Conservation (phyloP, 169 alveolate genomes). For the Cryptosporidium felis region DNA sequence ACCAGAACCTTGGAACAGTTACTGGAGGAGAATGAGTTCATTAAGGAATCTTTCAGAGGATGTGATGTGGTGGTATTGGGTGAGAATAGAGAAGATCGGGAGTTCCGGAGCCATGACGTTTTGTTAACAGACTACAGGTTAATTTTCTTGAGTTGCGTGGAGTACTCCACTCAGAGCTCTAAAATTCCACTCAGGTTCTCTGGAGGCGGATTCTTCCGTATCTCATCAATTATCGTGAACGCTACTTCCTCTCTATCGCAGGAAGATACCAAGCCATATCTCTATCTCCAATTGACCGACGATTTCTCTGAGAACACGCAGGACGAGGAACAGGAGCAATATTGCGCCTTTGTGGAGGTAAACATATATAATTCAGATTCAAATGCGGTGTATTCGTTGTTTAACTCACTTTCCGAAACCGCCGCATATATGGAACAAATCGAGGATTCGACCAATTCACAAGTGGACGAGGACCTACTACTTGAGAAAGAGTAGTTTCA, state of each 20-base stretch:
- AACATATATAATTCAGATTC: not conserved
- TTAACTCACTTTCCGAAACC: constrained; percentile 36
- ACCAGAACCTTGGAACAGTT: not conserved
- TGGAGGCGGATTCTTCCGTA: not conserved
- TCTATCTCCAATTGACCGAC: constrained; percentile 18
- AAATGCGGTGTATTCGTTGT: not conserved
- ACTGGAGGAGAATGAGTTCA: constrained; percentile 1
- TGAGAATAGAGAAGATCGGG: not conserved
- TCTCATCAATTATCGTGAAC: constrained; percentile 37
- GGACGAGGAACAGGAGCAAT: constrained; percentile 1
- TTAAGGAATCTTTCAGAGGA: constrained; percentile 14
- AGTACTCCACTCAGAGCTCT: not conserved
- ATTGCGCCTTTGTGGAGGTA: not conserved
- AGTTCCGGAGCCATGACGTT: not conserved
- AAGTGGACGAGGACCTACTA: not conserved
- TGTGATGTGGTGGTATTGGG: not conserved
- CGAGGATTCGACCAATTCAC: not conserved
- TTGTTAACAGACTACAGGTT: constrained; percentile 25
- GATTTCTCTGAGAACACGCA: not conserved
- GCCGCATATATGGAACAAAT: constrained; percentile 41
- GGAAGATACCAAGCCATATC: no score
- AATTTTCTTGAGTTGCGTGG: not conserved
- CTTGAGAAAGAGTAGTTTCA: not conserved
- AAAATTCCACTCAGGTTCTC: constrained; percentile 32
- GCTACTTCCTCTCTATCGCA: constrained; percentile 25